Evolutionary conservation across 1,284 basidiomycete genomes (phyloP).

Genomic region (Tremellales sp.): DNA sequence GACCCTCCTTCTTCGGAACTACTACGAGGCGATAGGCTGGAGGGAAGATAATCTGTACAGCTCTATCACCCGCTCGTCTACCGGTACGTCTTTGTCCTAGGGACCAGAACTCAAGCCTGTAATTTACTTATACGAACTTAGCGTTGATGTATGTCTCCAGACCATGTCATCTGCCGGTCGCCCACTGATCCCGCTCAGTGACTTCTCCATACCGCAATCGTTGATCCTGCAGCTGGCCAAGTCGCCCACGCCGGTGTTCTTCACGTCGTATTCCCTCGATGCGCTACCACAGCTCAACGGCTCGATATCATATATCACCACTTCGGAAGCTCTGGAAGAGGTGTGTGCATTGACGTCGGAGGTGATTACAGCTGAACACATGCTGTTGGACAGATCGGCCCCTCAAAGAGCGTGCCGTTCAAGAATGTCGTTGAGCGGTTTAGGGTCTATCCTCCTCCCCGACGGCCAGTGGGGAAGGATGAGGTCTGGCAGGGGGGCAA

Average conservation of each 20-base stretch:
- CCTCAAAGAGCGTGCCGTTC: conserved; percentile 70
- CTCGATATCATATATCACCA: conserved; percentile 90
- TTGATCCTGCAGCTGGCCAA: conserved; percentile 70
- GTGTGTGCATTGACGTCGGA: conserved; percentile 40
- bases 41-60: conserved; percentile 93
- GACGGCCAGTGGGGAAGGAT: conserved; percentile 65
- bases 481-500: conserved; percentile 76
- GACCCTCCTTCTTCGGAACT: conserved; percentile 80
- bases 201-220: conserved; percentile 42
- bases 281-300: conserved; percentile 87
- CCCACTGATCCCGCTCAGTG: conserved; percentile 13
- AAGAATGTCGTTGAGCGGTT: conserved; percentile 85
- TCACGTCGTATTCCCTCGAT: conserved; percentile 85
- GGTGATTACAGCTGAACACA: not conserved
- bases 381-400: conserved; percentile 44
- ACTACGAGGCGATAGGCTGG: conserved; percentile 89
- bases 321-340: conserved; percentile 72
- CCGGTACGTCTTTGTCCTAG: conserved; percentile 56
- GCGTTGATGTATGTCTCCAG: conserved; percentile 39
- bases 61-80: conserved; percentile 82
- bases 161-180: conserved; percentile 19
- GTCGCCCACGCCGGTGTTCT: conserved; percentile 82
- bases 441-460: conserved; percentile 72
- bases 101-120: conserved; percentile 28
- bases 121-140: conserved; percentile 17